phyloP scores from a whole-genome alignment of 805 yeast species.

The Lipomyces starkeyi region DNA sequence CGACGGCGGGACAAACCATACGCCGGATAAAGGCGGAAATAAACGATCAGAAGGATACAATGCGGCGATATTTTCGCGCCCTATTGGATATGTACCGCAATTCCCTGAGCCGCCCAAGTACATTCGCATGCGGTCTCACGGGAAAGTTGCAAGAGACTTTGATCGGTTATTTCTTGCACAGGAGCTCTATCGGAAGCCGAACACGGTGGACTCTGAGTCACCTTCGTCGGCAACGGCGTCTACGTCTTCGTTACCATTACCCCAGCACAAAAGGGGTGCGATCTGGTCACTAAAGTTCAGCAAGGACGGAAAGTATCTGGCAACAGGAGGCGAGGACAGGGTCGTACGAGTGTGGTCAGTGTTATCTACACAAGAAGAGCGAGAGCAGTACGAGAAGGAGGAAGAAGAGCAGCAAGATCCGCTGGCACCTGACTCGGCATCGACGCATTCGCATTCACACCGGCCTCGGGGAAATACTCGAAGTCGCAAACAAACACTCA shows the following conservation, averaged over 20 bases:
- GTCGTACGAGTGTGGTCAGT: slow-evolving; percentile 78
- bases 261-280: slow-evolving; percentile 50
- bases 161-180: slow-evolving; percentile 47
- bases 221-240: slow-evolving; percentile 20
- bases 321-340: slow-evolving; percentile 82
- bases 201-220: not conserved
- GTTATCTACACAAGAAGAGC: slow-evolving; percentile 70
- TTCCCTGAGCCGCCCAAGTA: slow-evolving; percentile 45
- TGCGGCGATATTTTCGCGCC: slow-evolving; percentile 40
- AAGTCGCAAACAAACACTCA: slow-evolving; percentile 41
- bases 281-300: slow-evolving; percentile 79
- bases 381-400: slow-evolving; percentile 50
- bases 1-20: not conserved
- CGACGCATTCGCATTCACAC: slow-evolving; percentile 8
- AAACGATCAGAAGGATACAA: slow-evolving; percentile 43
- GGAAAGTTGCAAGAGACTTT: slow-evolving; percentile 43
- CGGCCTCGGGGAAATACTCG: slow-evolving; percentile 1
- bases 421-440: not conserved
- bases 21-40: not conserved
- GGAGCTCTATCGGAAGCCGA: slow-evolving; percentile 39
- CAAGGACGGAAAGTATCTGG: slow-evolving; percentile 79
- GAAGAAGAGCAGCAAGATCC: slow-evolving; percentile 24
- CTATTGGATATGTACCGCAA: slow-evolving; percentile 41
- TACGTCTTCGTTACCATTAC: slow-evolving; percentile 24
- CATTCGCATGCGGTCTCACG: slow-evolving; percentile 45